Percentiles rank a stretch among this genome's conserved stretches.
phyloP scores from a whole-genome alignment of 1,284 basidiomycete genomes.

The Bjerkandera adusta region DNA sequence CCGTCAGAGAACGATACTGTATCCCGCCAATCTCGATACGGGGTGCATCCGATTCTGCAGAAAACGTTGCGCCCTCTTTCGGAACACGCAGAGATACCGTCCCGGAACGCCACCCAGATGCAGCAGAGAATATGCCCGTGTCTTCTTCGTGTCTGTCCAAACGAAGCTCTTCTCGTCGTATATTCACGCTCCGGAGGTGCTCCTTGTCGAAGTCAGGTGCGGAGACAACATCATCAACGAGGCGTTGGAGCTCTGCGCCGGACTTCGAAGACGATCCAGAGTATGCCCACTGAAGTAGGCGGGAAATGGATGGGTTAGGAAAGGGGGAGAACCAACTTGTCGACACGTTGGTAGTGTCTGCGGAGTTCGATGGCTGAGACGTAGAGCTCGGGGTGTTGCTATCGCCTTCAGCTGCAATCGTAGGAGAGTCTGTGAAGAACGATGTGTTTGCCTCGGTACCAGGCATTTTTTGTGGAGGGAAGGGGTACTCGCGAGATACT shows the following conservation, averaged over 20 bases:
- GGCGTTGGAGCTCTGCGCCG: conserved; percentile 15
- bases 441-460: neutral
- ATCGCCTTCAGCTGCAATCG: neutral
- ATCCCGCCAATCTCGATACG: conserved; percentile 14
- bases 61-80: neutral
- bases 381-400: neutral
- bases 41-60: conserved; percentile 7
- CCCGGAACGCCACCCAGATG: conserved; percentile 17
- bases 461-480: neutral
- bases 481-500: conserved; percentile 3
- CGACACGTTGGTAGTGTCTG: neutral
- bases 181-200: conserved; percentile 16
- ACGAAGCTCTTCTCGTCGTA: conserved; percentile 7
- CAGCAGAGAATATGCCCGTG: neutral
- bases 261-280: conserved; percentile 14
- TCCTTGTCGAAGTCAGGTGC: conserved; percentile 16
- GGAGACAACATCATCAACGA: conserved; percentile 21
- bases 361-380: neutral
- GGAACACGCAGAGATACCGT: conserved; percentile 20
- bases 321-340: conserved; percentile 13
- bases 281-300: conserved; percentile 14
- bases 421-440: conserved; percentile 1
- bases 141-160: conserved; percentile 7
- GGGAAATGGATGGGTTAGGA: conserved; percentile 4
- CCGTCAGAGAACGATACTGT: conserved; percentile 12